These are phyloP conservation scores for Coniophora puteana DNA, from an alignment of 1,284 basidiomycete genomes.

Conservation along the genomic window DNA sequence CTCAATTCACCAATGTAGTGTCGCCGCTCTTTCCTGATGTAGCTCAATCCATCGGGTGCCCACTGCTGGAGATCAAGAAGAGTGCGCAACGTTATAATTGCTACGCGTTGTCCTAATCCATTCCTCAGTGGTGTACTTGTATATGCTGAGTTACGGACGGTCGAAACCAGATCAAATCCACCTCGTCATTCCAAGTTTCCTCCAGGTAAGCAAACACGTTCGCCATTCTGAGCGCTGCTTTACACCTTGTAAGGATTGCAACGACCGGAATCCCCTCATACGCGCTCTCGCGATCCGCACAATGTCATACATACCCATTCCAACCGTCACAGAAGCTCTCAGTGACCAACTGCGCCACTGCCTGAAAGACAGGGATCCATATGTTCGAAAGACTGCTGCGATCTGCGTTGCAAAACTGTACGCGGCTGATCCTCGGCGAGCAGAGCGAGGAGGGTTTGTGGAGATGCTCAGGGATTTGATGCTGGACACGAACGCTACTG, in stretches of 20 bases:
- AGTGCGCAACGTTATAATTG: constrained; percentile 59
- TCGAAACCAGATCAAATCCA: constrained; percentile 87
- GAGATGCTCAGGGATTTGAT: constrained; percentile 85
- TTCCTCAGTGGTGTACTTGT: constrained; percentile 83
- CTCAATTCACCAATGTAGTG: constrained; percentile 53
- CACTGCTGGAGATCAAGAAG: constrained; percentile 97
- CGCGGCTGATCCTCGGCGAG: constrained; percentile 77
- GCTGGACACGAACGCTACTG: constrained; percentile 91
- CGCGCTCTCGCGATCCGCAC: constrained; percentile 92
- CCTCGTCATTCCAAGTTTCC: constrained; percentile 83
- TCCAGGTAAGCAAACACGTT: constrained; percentile 54
- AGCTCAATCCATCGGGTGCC: constrained; percentile 83
- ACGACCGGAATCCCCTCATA: constrained; percentile 89
- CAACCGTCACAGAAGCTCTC: constrained; percentile 75
- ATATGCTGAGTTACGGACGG: constrained; percentile 89
- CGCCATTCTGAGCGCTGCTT: constrained; percentile 4
- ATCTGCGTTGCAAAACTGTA: constrained; percentile 93
- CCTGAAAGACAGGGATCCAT: constrained; percentile 87
- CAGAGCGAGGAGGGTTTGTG: constrained; percentile 84
- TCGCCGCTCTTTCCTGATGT: constrained; percentile 90
- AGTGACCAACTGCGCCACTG: constrained; percentile 85
- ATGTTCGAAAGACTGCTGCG: constrained; percentile 95
- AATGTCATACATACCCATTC: constrained; percentile 93
- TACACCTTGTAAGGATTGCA: constrained; percentile 68
- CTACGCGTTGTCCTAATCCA: too few relatives aligned